Conservation (phyloP, 805 yeast genomes). For the Saccharomycopsis sp. region DNA sequence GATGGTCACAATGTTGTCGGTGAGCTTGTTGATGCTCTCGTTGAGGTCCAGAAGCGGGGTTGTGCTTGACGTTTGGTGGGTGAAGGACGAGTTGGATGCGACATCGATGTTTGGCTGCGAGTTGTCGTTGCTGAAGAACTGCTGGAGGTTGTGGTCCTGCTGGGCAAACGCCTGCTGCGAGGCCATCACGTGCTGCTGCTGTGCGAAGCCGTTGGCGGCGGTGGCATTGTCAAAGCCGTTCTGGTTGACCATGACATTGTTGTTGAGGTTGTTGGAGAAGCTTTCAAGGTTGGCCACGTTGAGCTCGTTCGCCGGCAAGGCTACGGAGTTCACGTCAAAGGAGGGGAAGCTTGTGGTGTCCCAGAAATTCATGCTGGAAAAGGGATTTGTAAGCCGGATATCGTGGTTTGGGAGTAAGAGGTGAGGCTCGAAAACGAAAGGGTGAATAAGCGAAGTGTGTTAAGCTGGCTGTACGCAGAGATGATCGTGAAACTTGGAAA, state of each 20-base stretch:
- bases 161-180: not conserved
- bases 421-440: not conserved
- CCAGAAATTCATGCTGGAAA: not conserved
- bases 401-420: not conserved
- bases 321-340: not conserved
- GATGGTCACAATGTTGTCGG: not conserved
- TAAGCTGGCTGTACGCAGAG: too few species aligned
- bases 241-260: not conserved
- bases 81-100: not conserved
- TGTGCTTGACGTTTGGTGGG: not conserved
- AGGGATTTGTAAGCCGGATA: not conserved
- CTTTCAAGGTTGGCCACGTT: not conserved
- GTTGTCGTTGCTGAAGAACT: not conserved
- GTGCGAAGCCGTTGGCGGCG: not conserved
- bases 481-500: too few species aligned
- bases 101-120: not conserved
- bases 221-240: not conserved
- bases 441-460: too few species aligned
- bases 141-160: not conserved
- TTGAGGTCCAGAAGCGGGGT: not conserved
- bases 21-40: constrained; percentile 2
- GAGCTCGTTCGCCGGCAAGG: not conserved
- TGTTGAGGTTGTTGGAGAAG: not conserved
- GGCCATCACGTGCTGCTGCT: too few species aligned
- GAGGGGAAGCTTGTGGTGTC: not conserved